phyloP scores from a whole-genome alignment of 768 basidiomycete genomes.

The Kwoniella dejecticola region DNA sequence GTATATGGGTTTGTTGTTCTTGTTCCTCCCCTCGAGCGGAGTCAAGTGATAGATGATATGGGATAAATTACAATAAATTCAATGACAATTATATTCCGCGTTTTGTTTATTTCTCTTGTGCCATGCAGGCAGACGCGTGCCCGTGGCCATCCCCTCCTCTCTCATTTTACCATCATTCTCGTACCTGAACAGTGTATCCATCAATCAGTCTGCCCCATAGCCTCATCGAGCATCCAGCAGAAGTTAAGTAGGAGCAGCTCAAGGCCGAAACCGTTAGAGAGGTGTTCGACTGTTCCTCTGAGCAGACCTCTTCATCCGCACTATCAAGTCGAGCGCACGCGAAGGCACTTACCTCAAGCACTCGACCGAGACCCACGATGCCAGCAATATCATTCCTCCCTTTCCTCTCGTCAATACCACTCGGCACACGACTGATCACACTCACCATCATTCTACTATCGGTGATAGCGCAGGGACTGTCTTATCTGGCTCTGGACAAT shows the following conservation, averaged over 20 bases:
- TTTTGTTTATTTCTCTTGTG: neutral
- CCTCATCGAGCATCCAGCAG: too few relatives aligned
- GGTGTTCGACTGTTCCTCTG: too few relatives aligned
- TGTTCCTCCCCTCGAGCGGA: neutral
- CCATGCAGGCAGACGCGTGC: constrained; percentile 4
- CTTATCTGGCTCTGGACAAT: constrained; percentile 22
- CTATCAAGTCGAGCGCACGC: too few relatives aligned
- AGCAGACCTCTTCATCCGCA: too few relatives aligned
- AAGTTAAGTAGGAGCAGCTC: too few relatives aligned
- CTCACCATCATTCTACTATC: constrained; percentile 36
- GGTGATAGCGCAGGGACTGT: constrained; percentile 26
- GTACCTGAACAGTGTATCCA: neutral
- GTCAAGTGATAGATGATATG: neutral
- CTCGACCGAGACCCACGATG: constrained; percentile 27
- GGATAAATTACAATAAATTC: constrained; percentile 9
- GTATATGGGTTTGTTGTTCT: too few relatives aligned
- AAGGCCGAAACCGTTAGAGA: too few relatives aligned
- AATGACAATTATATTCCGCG: neutral
- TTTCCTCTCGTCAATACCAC: constrained; percentile 53
- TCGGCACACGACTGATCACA: constrained; percentile 47
- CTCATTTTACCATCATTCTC: neutral
- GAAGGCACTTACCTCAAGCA: too few relatives aligned
- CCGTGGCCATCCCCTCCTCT: neutral
- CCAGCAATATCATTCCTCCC: constrained; percentile 54
- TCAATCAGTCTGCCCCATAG: neutral